Conservation (phyloP, 306 rosid genomes). For the Trifolium subterraneum region DNA sequence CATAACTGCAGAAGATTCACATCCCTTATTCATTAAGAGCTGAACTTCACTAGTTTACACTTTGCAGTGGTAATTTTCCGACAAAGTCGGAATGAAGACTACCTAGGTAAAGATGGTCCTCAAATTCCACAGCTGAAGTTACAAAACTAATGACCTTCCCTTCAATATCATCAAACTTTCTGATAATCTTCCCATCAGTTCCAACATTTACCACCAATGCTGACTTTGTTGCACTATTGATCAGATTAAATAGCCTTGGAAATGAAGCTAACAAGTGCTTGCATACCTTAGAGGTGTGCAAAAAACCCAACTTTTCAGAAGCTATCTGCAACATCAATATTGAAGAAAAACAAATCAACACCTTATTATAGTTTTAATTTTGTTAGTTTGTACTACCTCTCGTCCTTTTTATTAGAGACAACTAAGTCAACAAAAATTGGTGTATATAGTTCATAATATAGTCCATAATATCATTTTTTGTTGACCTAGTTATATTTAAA, state of each 20-base stretch:
- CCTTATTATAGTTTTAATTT: neutral
- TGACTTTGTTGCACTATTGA: slow-evolving; percentile 37
- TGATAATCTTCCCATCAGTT: slow-evolving; percentile 58
- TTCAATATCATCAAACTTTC: slow-evolving; percentile 54
- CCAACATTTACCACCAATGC: slow-evolving; percentile 69
- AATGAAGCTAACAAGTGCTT: slow-evolving; percentile 65
- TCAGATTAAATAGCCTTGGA: slow-evolving; percentile 45
- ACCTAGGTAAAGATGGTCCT: slow-evolving; percentile 74
- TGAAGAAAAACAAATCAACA: neutral
- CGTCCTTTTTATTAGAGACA: neutral
- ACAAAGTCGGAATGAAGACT: slow-evolving; percentile 59
- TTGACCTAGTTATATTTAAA: no score
- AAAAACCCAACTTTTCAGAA: slow-evolving; percentile 50
- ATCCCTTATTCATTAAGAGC: neutral
- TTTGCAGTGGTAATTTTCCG: slow-evolving; percentile 58
- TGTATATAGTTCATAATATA: no score
- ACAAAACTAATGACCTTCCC: slow-evolving; percentile 66
- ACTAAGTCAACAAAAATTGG: no score
- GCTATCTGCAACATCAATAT: slow-evolving; percentile 36
- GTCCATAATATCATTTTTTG: no score
- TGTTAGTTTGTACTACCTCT: no score
- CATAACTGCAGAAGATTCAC: neutral
- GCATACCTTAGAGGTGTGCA: slow-evolving; percentile 53
- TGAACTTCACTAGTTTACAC: neutral
- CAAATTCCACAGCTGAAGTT: slow-evolving; percentile 70